Evolutionary conservation across 441 rosid species (phyloP).

Genomic region (Pelargonium australe): DNA sequence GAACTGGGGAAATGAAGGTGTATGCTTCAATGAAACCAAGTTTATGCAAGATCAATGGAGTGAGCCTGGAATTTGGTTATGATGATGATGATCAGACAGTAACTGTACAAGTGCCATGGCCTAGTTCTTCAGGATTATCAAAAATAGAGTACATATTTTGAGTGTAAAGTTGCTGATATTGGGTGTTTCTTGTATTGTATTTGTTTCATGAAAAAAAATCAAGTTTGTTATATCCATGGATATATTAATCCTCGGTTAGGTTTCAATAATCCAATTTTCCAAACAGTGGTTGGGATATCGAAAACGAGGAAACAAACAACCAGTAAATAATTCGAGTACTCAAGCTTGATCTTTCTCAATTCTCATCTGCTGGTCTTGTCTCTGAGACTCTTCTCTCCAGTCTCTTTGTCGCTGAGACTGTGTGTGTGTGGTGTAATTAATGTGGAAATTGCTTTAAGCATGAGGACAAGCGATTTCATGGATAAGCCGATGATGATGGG

Average conservation of each 20-base stretch:
- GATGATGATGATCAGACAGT: slow-evolving; percentile 36
- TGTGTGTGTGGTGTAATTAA: too few relatives aligned
- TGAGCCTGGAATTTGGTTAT: slow-evolving; percentile 41
- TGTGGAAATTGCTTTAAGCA: too few relatives aligned
- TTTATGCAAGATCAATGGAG: slow-evolving; percentile 50
- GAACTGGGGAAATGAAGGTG: slow-evolving; percentile 55
- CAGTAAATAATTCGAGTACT: too few relatives aligned
- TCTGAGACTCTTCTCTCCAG: too few relatives aligned
- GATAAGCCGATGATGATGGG: slow-evolving; percentile 10
- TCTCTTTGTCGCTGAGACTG: too few relatives aligned
- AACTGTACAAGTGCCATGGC: slow-evolving; percentile 55
- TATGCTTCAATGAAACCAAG: slow-evolving; percentile 58
- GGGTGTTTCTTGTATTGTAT: neutral
- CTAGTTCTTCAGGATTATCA: slow-evolving; percentile 36
- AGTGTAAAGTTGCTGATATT: neutral
- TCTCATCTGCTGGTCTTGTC: too few relatives aligned
- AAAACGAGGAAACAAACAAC: too few relatives aligned
- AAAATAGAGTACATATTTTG: slow-evolving; percentile 43
- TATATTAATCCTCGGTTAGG: too few relatives aligned
- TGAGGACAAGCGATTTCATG: slow-evolving; percentile 25
- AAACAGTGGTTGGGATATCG: too few relatives aligned
- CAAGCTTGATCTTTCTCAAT: too few relatives aligned
- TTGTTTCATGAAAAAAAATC: neutral
- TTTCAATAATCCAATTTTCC: too few relatives aligned
- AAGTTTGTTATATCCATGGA: too few relatives aligned